phyloP scores from a whole-genome alignment of 2,329 filamentous ascomycete species.

The Aspergillus sp. region DNA sequence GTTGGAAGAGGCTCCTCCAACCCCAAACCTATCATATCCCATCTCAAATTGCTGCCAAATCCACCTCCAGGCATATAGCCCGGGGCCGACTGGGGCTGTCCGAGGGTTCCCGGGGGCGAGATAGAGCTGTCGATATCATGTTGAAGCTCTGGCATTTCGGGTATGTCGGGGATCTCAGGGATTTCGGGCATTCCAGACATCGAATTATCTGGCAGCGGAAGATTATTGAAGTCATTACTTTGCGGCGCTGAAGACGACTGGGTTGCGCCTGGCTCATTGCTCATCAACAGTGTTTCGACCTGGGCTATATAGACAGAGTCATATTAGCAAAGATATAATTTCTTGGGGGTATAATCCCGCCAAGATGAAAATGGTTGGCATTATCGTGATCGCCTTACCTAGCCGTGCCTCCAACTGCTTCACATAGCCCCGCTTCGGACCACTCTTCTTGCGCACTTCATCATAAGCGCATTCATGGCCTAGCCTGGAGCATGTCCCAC shows the following conservation, averaged over 20 bases:
- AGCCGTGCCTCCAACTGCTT: conserved; percentile 89
- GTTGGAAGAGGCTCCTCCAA: conserved; percentile 77
- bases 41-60: conserved; percentile 55
- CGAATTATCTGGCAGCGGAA: conserved; percentile 28
- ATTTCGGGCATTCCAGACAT: conserved; percentile 8
- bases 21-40: conserved; percentile 81
- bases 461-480: conserved; percentile 87
- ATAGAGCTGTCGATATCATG: conserved; percentile 15
- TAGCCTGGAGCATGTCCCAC: conserved; percentile 81
- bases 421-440: conserved; percentile 89
- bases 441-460: conserved; percentile 88
- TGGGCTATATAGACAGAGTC: conserved; percentile 57
- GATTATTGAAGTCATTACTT: conserved; percentile 14
- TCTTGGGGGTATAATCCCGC: neutral
- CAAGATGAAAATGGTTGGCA: conserved; percentile 1
- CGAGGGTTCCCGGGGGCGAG: conserved; percentile 19
- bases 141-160: conserved; percentile 15
- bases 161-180: conserved; percentile 18
- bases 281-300: conserved; percentile 86
- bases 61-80: conserved; percentile 15
- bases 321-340: conserved; percentile 5
- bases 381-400: conserved; percentile 54
- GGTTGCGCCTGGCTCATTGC: conserved; percentile 54
- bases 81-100: conserved; percentile 14
- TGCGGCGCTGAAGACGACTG: conserved; percentile 27